These are phyloP conservation scores for Verticillium zaregamsianum DNA, from an alignment of 2,329 filamentous ascomycete species.

Conservation along the genomic window DNA sequence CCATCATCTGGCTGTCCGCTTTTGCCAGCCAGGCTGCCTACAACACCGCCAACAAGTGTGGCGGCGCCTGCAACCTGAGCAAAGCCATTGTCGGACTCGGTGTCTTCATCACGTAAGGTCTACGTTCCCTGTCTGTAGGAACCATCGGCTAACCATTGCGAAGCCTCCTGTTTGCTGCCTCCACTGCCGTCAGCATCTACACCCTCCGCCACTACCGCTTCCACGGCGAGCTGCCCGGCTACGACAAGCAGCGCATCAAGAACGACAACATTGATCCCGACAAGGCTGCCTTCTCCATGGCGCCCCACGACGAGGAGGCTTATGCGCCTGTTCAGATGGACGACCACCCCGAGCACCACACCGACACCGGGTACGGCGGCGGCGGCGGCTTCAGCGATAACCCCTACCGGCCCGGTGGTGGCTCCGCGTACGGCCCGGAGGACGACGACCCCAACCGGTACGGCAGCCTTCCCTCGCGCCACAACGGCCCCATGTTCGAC, in stretches of 20 bases:
- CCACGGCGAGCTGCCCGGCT: conserved; percentile 58
- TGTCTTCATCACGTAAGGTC: conserved; percentile 56
- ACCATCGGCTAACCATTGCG: conserved; percentile 9
- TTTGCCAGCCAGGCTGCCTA: conserved; percentile 63
- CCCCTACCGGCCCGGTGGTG: conserved; percentile 27
- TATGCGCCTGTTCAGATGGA: conserved; percentile 59
- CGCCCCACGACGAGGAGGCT: conserved; percentile 61
- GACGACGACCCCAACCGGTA: conserved; percentile 34
- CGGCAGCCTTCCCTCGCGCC: conserved; percentile 29
- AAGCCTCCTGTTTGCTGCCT: conserved; percentile 52
- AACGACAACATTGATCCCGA: conserved; percentile 59
- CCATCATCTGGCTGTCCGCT: conserved; percentile 61
- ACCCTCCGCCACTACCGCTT: conserved; percentile 59
- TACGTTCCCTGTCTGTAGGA: background rate
- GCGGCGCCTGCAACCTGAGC: conserved; percentile 53
- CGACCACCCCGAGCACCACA: conserved; percentile 43
- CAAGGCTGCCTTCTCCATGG: conserved; percentile 65
- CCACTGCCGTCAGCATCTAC: conserved; percentile 54
- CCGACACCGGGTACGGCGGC: conserved; percentile 26
- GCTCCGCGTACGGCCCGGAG: conserved; percentile 19
- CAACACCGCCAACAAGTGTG: conserved; percentile 53
- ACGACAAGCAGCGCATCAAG: conserved; percentile 44
- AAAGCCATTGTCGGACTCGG: conserved; percentile 60
- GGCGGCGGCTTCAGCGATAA: conserved; percentile 29
- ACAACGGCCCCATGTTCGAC: conserved; percentile 40